Base-by-base conservation (phyloP, 371 early-diverging fungal genomes). In the Vairimorpha apis region DNA sequence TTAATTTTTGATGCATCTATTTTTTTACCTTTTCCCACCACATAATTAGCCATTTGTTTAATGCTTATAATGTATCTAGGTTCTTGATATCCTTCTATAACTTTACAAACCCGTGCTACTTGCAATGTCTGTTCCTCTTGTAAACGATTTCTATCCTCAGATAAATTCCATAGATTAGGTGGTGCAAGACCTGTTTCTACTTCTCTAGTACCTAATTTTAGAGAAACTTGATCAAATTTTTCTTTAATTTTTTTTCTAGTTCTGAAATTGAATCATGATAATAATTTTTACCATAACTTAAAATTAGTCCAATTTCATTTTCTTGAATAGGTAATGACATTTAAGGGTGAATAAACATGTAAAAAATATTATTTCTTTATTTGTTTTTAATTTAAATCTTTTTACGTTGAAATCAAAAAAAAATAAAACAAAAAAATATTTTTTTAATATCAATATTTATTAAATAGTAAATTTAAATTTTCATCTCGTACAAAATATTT, bases 11-110 rank as follows among this genome's bases (percentile, higher is more conserved):
- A 92, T 18, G 93, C 93, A 23, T 94, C 91, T 14, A 97, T 93
- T 56, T 90, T 88, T 82, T 94, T 92, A 25, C 92, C 92, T 64
- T 95, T 85, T 13, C 91, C 93, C 18, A 97, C 98, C 10, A 99
- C 95, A 86, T 94, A 99, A 83, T 99, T 99, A 55, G 97, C 98
- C 80, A 97, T 94, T 84, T 95, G 93, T 86, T 93, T 93, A 64
- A 98, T 91, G 81, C 91, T 92, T 79, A 97, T 97, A 72, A 98
- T 88, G 83, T 96, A 99, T 86, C 94, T 94, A 44, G 89, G 88
- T 37, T 86, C 83, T 71, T 87, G 87, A 60, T 89, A 89, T 58
- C 56, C 85, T 81, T 77, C 63, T 59, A 83, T 65, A 0, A 76
- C 72, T 65, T 83, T 83, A 37, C 77, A 81, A 51, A 78, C 62